phyloP scores from a whole-genome alignment of 305 asterid species.

The Solanum hybrid region DNA sequence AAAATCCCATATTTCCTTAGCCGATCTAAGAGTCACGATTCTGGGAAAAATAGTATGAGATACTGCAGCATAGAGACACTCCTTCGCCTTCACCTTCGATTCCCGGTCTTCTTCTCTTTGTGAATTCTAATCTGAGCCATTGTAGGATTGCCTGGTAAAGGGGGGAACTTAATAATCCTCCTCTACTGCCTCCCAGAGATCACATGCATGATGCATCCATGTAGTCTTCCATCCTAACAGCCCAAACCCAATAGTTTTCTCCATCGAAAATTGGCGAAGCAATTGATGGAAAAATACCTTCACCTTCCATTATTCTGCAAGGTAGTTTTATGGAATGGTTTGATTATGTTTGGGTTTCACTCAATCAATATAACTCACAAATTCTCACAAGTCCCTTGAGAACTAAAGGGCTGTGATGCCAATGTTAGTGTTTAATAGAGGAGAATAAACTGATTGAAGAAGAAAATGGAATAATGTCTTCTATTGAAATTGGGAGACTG shows the following conservation, averaged over 20 bases:
- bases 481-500: neutral
- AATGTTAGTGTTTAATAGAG: neutral
- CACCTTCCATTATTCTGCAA: neutral
- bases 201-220: neutral
- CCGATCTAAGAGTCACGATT: neutral
- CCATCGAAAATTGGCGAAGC: neutral
- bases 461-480: neutral
- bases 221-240: neutral
- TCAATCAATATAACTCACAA: neutral
- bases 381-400: neutral
- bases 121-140: neutral
- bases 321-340: neutral
- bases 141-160: neutral
- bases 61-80: neutral
- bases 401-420: neutral
- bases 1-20: neutral
- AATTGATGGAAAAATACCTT: neutral
- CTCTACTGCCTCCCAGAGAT: neutral
- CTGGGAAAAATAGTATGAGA: neutral
- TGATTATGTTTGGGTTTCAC: neutral
- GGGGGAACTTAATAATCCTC: neutral
- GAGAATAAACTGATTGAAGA: neutral
- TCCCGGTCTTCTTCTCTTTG: neutral
- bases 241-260: neutral
- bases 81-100: neutral